Percentiles rank a stretch among this genome's conserved stretches.
These are phyloP conservation scores for Skeletonema menzelii DNA, from an alignment of 108 stramenopile species.

Conservation along the genomic window DNA sequence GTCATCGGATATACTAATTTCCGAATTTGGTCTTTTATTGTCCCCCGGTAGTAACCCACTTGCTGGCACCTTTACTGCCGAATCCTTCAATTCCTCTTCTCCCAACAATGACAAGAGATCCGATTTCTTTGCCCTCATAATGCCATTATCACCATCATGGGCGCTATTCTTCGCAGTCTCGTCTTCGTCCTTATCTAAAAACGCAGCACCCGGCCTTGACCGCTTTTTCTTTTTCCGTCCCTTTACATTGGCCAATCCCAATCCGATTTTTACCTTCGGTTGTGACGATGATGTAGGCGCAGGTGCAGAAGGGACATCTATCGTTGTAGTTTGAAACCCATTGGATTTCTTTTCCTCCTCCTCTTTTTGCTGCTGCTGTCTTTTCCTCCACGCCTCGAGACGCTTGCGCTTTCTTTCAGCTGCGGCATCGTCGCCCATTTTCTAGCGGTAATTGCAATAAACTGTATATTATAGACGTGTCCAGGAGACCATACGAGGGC, in stretches of 20 bases:
- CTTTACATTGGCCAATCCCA: constrained; percentile 16
- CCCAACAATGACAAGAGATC: constrained; percentile 8
- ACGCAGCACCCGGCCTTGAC: constrained; percentile 8
- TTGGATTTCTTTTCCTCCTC: constrained; percentile 7
- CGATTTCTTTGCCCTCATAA: neutral
- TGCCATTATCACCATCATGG: neutral
- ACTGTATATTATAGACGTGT: too few species aligned
- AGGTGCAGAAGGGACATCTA: neutral
- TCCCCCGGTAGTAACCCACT: constrained; percentile 18
- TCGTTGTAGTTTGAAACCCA: constrained; percentile 15
- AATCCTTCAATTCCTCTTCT: constrained; percentile 22
- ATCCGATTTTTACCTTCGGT: constrained; percentile 35
- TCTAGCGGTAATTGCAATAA: neutral
- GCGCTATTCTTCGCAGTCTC: constrained; percentile 25
- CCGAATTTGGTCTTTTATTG: constrained; percentile 18
- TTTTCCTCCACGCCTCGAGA: constrained; percentile 82
- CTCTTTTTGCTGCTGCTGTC: constrained; percentile 51
- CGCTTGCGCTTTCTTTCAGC: constrained; percentile 78
- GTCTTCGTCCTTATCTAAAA: constrained; percentile 29
- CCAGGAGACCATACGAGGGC: too few species aligned
- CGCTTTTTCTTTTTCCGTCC: constrained; percentile 30
- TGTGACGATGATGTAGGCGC: neutral
- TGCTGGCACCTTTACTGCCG: neutral
- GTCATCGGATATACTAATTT: neutral
- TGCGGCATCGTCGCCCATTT: constrained; percentile 9